Evolutionary conservation across 2,329 filamentous ascomycete species (phyloP), one percentile per base, ranked within the genome.

Genomic region (Bipolaris zeicola): DNA sequence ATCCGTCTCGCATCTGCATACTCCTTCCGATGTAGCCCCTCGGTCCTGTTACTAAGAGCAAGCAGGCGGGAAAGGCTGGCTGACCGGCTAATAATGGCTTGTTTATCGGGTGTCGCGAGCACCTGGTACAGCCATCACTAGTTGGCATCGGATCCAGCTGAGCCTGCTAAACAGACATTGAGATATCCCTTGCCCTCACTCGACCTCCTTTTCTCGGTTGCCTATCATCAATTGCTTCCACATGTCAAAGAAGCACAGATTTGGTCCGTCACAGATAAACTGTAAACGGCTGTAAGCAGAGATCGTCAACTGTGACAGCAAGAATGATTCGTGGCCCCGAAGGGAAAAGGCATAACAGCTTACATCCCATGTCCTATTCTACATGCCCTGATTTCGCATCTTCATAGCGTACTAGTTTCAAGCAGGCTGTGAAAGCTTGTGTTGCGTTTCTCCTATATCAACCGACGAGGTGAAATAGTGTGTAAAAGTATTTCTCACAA

Each of bases 1-100:
- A 7, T 26, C 22, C 22, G 22, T 26, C 22, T 42, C 39, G 39
- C 24, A 26, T 42, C 6, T 42, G 11, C 8, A 42, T 22, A 24
- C 39, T 24, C 22, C 39, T 24, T 41, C 13, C 14, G 13, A 42
- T 14, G 8, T 5, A 42, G 39, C 6, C 5, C 22, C 39, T 42
- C 22, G 39, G 39, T 33, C 14, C 18, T 41, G n/a, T 36, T 10
- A 20, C 45, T 16, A 37, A 42, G n/a, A n/a, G 37, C 7, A 45
- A 28, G 31, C 28, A 22, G 20, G 37, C 20, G 39, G n/a, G n/a
- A 44, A 16, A 50, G 46, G 52, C 50, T 53, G 45, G 56, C 50
- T 54, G 54, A 53, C 62, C 55, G 62, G 62, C 39, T 64, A 64
- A 62, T 60, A 33, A 50, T 58, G 50, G 50, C 42, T 57, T 38